Evolutionary conservation across 805 yeast species (phyloP).

Genomic region (Saturnispora sekii): DNA sequence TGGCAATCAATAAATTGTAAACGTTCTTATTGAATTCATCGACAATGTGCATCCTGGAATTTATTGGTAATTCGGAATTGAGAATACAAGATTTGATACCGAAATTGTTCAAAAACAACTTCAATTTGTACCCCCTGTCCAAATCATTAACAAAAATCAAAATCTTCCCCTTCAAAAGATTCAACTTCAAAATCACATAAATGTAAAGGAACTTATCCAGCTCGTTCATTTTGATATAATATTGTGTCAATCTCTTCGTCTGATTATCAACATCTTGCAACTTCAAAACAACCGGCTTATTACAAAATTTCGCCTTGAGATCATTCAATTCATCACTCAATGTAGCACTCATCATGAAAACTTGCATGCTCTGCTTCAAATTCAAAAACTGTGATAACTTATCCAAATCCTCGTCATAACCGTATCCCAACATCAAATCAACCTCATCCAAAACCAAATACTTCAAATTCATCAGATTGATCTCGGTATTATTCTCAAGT

Average conservation of each 20-base stretch:
- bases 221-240: constrained; percentile 77
- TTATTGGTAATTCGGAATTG: constrained; percentile 86
- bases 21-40: constrained; percentile 90
- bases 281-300: constrained; percentile 71
- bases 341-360: constrained; percentile 95
- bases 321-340: constrained; percentile 75
- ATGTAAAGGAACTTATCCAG: constrained; percentile 85
- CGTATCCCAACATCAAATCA: constrained; percentile 81
- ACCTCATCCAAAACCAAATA: constrained; percentile 91
- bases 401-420: constrained; percentile 77
- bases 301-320: constrained; percentile 69
- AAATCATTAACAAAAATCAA: constrained; percentile 85
- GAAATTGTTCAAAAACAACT: constrained; percentile 86
- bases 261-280: constrained; percentile 54
- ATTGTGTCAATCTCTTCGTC: constrained; percentile 64
- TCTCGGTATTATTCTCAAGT: constrained; percentile 35
- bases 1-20: constrained; percentile 81
- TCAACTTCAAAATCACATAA: constrained; percentile 84
- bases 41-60: constrained; percentile 88
- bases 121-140: constrained; percentile 90
- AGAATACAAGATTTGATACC: constrained; percentile 84
- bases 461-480: constrained; percentile 48
- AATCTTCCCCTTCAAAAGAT: constrained; percentile 83
- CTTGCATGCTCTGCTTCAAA: constrained; percentile 68
- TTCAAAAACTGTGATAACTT: constrained; percentile 56